Base-by-base conservation (phyloP, 2,329 filamentous ascomycete species). In the Colletotrichum australisinense region DNA sequence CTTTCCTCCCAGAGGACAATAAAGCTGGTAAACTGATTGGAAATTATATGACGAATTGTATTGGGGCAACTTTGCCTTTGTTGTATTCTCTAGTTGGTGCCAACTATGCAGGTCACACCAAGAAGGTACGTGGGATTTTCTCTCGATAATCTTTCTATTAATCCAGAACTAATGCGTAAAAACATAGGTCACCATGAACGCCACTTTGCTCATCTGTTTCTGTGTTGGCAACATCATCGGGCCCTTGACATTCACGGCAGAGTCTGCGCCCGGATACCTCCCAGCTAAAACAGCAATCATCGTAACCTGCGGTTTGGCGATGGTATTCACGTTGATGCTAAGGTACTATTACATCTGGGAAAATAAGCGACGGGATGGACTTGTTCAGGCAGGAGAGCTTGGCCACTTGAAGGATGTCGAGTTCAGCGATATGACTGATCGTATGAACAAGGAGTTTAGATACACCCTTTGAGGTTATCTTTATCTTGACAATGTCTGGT, bases 51-150 rank as follows among this genome's bases (percentile, higher is more conserved):
- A 85, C 93, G 0, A 89, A 91, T 0, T 93, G 93, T 78, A 83
- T 93, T 9, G 93, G 91, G 71, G 90, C 90, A 1, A 89, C 88
- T 1, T 92, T 92, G 75, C 91, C 91, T 0, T 82, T 94, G 6
- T 87, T 93, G 35, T 89, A 93, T 0, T 87, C 89, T 0, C 93
- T 92, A 91, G 91, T 93, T 67, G 87, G 93, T 6, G 90, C 88
- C 8, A 94, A 94, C 79, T 93, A 91, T 0, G 92, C 86, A 0
- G 92, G 92, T 8, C 89, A 88, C 14, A 93, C 91, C 3, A 93
- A 94, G 81, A 92, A 92, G 77, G 69, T 63, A 12, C 26, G 56
- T 14, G 6, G 12, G 16, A 5, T 1, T 4, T 5, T 6, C 3
- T 9, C 6, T 16, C 1, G 22, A 63, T 5, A 57, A 5, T 4